Conservation (phyloP, 2,329 filamentous ascomycete species). For the Chrysoporthe puriensis region DNA sequence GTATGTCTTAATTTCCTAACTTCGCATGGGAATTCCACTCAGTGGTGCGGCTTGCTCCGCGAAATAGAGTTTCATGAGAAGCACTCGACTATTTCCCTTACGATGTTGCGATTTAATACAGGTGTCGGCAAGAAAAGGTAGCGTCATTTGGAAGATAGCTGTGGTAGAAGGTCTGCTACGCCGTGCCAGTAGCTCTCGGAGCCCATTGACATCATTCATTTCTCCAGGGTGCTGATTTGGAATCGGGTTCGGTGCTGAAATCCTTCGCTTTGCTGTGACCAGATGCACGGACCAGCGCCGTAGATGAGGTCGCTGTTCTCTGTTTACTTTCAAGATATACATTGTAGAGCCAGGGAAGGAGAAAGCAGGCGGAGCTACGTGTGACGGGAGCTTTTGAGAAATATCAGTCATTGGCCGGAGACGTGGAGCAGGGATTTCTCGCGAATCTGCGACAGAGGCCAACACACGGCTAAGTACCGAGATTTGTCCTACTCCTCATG, state of each 20-base stretch:
- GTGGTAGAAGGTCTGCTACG: not conserved
- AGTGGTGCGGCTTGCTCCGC: not conserved
- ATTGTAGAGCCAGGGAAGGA: not conserved
- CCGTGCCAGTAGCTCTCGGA: not conserved
- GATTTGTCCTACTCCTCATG: constrained; percentile 27
- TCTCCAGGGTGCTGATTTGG: not conserved
- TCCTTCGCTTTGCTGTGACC: not conserved
- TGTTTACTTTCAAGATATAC: not conserved
- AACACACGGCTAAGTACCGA: constrained; percentile 29
- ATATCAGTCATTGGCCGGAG: constrained; percentile 14
- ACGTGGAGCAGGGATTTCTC: constrained; percentile 26
- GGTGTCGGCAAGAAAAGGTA: not conserved
- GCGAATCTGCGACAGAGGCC: constrained; percentile 29
- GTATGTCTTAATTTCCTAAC: not conserved
- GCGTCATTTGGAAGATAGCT: not conserved
- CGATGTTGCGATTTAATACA: not conserved
- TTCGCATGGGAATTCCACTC: not conserved
- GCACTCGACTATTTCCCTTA: not conserved
- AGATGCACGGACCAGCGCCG: not conserved
- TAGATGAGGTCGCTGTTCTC: not conserved
- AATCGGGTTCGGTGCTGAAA: not conserved
- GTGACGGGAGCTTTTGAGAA: constrained; percentile 7
- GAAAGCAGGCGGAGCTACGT: not conserved
- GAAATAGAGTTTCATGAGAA: not conserved
- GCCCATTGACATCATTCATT: not conserved